Percentiles rank a stretch among this genome's conserved stretches.
These are phyloP conservation scores for Pestalotiopsis sp. DNA, from an alignment of 2,329 filamentous ascomycete species.

Conservation along the genomic window DNA sequence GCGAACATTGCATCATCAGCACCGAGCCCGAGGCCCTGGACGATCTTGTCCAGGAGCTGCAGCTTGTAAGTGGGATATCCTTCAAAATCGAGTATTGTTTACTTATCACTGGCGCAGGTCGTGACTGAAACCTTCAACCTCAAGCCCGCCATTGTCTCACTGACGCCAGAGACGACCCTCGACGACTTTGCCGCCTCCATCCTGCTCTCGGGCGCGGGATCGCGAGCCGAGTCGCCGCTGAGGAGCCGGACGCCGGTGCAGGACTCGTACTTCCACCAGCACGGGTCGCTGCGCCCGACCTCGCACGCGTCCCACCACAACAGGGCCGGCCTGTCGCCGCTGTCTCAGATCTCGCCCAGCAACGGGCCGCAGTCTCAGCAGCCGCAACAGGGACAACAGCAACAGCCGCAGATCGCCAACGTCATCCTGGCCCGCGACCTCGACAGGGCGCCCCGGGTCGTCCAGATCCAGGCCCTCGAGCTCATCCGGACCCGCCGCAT, in stretches of 20 bases:
- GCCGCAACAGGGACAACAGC: background rate
- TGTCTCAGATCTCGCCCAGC: constrained; percentile 5
- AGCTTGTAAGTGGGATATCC: constrained; percentile 55
- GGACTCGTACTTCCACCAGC: constrained; percentile 19
- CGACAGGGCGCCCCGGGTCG: constrained; percentile 69
- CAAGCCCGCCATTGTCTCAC: constrained; percentile 70
- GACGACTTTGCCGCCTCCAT: constrained; percentile 80
- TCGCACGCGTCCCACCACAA: constrained; percentile 22
- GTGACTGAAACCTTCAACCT: constrained; percentile 74
- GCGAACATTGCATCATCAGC: constrained; percentile 88
- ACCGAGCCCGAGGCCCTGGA: constrained; percentile 65
- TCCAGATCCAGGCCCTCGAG: constrained; percentile 82
- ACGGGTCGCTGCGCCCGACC: constrained; percentile 18
- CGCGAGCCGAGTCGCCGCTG: constrained; percentile 25
- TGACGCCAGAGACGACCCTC: constrained; percentile 71
- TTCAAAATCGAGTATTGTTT: background rate
- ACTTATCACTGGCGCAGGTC: constrained; percentile 48
- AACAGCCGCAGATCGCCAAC: constrained; percentile 65
- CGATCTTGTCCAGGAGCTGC: constrained; percentile 73
- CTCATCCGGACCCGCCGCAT: constrained; percentile 80
- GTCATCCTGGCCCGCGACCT: constrained; percentile 82
- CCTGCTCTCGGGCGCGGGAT: constrained; percentile 34
- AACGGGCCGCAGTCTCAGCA: constrained; percentile 3
- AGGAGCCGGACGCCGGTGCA: constrained; percentile 17
- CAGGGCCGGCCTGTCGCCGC: constrained; percentile 19